phyloP scores from a whole-genome alignment of 192 early-diverging fungal genomes.

The Linnemannia elongata region DNA sequence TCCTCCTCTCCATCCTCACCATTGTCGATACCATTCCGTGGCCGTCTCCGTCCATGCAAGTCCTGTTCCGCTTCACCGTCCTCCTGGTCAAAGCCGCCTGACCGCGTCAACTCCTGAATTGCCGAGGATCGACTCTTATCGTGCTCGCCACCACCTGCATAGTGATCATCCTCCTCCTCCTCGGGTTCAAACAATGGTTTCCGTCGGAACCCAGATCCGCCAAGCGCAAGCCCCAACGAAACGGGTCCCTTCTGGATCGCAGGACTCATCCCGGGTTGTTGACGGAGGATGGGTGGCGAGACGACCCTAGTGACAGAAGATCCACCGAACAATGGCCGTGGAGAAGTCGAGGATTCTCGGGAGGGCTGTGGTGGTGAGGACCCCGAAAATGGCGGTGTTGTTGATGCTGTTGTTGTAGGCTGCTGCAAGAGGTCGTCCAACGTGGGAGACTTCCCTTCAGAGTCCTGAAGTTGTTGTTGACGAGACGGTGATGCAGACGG shows the following conservation, averaged over 20 bases:
- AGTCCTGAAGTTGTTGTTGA: not conserved
- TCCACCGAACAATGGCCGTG: not conserved
- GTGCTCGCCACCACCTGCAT: not conserved
- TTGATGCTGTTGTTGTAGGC: not conserved
- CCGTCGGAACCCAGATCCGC: conserved; percentile 46
- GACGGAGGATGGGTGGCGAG: not conserved
- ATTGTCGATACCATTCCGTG: not conserved
- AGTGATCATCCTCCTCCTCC: conserved; percentile 10
- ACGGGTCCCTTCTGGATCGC: conserved; percentile 41
- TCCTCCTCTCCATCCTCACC: conserved; percentile 7
- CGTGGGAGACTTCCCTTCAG: not conserved
- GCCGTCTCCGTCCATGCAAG: not conserved
- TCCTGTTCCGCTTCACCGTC: not conserved
- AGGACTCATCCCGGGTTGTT: conserved; percentile 47
- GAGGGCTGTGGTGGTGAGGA: not conserved
- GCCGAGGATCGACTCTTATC: not conserved
- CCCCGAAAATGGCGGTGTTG: not conserved
- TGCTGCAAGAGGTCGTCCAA: not conserved
- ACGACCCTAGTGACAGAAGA: not conserved
- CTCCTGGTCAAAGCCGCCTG: not conserved
- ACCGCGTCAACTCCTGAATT: conserved; percentile 25
- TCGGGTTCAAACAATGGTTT: conserved; percentile 52
- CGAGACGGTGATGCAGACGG: not conserved
- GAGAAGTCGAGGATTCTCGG: not conserved
- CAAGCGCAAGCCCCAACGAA: conserved; percentile 43